Conservation (phyloP, 2,329 filamentous ascomycete genomes). For the Trichoderma koningiopsis region DNA sequence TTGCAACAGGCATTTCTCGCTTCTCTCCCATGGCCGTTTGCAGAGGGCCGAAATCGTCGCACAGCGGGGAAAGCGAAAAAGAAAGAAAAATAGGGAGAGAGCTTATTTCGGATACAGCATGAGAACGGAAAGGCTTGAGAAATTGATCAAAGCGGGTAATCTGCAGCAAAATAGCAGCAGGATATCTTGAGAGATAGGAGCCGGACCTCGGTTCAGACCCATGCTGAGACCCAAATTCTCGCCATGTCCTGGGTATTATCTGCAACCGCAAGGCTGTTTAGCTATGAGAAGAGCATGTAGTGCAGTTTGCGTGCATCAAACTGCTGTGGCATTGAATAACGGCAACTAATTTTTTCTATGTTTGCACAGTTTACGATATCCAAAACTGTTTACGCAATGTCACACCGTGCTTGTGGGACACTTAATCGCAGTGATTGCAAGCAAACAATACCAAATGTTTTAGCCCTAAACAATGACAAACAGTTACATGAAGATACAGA, state of each 20-base stretch:
- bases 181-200: background rate
- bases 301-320: background rate
- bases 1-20: background rate
- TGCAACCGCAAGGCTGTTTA: background rate
- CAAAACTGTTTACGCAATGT: background rate
- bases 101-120: slow-evolving; percentile 18
- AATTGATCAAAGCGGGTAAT: background rate
- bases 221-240: background rate
- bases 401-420: background rate
- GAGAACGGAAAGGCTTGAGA: background rate
- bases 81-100: slow-evolving; percentile 3
- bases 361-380: background rate
- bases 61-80: background rate
- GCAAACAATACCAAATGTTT: background rate
- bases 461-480: background rate
- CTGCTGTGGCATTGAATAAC: background rate
- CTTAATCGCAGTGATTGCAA: background rate
- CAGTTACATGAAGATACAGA: background rate
- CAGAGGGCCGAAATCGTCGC: background rate
- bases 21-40: background rate
- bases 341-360: background rate
- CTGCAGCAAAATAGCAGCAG: background rate
- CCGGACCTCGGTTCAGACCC: background rate
- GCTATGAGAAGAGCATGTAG: background rate
- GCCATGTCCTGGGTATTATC: background rate